Evolutionary conservation across 2,329 filamentous ascomycete genomes (phyloP), one percentile per base, ranked within the genome.

Genomic region (Cladophialophora yegresii): DNA sequence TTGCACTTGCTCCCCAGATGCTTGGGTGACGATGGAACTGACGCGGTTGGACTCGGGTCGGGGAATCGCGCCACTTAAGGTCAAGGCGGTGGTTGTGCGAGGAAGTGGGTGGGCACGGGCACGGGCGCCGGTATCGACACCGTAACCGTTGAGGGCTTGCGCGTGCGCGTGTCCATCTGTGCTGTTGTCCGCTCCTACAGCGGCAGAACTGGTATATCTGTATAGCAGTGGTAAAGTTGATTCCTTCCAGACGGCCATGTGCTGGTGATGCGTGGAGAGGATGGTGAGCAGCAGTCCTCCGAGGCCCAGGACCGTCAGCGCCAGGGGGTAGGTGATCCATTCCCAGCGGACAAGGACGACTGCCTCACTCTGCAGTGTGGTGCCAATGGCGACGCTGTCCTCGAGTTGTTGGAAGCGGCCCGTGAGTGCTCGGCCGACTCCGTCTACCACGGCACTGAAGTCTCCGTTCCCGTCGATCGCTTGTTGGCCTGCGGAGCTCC

Each of bases 221-320:
- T 58, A 65, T 3, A 65, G 54, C 9, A 65, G 28, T 26, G 63
- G 63, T 1, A 65, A 32, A 16, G 63, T 62, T 43, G 63, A 65
- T 23, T 63, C 58, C 30, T 65, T 65, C 63, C 63, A 65, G 5
- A 63, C 54, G 4, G 63, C 59, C 59, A 65, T 63, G 40, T 54
- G 33, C n/a, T 54, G 47, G 54, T 30, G 13, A 26, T 50, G 59
- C n/a, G 63, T 65, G n/a, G 59, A 54, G 10, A 63, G 22, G 9
- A 63, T 59, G 32, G 63, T 65, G 22, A 58, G 45, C 23, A 54
- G 36, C 20, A 65, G 45, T 8, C 32, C 55, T 12, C 20, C 30
- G 6, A 63, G 54, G n/a, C 60, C 59, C 28, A 66, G 33, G 2
- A 58, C 49, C 36, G 62, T 33, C 22, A 66, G 56, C 4, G 64